Base-by-base conservation (phyloP, 2,329 filamentous ascomycete genomes). In the Pyrenochaeta sp. region DNA sequence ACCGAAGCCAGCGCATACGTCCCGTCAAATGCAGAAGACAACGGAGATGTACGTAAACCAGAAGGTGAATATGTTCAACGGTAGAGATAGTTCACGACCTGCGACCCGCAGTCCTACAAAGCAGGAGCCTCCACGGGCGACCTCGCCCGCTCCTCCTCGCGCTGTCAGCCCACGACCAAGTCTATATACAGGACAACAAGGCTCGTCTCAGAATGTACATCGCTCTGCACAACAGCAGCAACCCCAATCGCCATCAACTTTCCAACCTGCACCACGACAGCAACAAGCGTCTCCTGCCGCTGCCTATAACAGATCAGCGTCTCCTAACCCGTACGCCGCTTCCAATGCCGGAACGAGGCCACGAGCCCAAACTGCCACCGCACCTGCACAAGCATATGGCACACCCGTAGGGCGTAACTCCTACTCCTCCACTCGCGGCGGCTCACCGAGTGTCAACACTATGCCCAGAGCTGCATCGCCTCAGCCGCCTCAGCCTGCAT, bases 1-100 rank as follows among this genome's bases (percentile, higher is more conserved):
- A 12, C 96, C 95, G 1, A 90, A 94, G 57, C 93, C 94, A 2
- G 95, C 95, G 1, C 92, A 96, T 59, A 99, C 96, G 0, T 91
- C 92, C 3, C 91, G 90, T 62, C 92, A 95, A 47, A 99, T 99
- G 96, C 92, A 97, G 73, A 91, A 96, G 77, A 92, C 93, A 3
- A 95, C 93, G 0, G 90, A 96, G 69, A 93, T 93, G 77, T 97
- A 94, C 71, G 88, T 91, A 24, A 87, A 89, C 45, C 91, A 97
- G 77, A 92, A 91, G 2, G 87, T 92, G 43, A 92, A 85, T 71
- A 89, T 97, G 81, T 95, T 96, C 76, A 81, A 79, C 52, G 68
- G 69, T 3, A 62, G 65, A 74, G 54, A 81, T 79, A 58, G 58
- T 39, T 84, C 88, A 25, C 84, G 88, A 12, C 84, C 88, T 2